Evolutionary conservation across 2,329 filamentous ascomycete species (phyloP).

Genomic region (Aspergillus sp.): DNA sequence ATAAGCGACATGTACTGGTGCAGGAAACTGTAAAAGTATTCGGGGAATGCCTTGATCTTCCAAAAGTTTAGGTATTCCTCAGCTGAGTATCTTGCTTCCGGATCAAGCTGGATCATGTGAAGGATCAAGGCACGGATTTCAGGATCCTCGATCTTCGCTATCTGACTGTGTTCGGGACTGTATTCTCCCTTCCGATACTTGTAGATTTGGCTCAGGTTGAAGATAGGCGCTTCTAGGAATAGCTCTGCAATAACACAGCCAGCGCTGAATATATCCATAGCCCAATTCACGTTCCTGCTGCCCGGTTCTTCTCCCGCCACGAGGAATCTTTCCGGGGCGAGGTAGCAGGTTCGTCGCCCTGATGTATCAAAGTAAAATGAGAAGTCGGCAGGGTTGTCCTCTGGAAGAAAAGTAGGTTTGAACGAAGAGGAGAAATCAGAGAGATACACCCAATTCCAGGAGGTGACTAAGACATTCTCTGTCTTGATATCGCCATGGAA

Average conservation of each 20-base stretch:
- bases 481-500: slow-evolving; percentile 99
- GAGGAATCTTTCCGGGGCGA: slow-evolving; percentile 91
- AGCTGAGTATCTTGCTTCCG: slow-evolving; percentile 87
- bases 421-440: slow-evolving; percentile 97
- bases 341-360: slow-evolving; percentile 86
- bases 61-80: slow-evolving; percentile 94
- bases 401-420: slow-evolving; percentile 90
- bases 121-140: slow-evolving; percentile 86
- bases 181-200: slow-evolving; percentile 93
- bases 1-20: slow-evolving; percentile 98
- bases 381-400: slow-evolving; percentile 96
- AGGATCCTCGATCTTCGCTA: slow-evolving; percentile 84
- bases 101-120: slow-evolving; percentile 95
- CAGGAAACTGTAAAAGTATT: slow-evolving; percentile 96
- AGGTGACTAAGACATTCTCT: slow-evolving; percentile 94
- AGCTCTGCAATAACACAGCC: slow-evolving; percentile 97
- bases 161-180: slow-evolving; percentile 77
- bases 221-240: slow-evolving; percentile 94
- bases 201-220: slow-evolving; percentile 94
- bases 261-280: slow-evolving; percentile 98
- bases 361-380: slow-evolving; percentile 98
- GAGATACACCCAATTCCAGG: slow-evolving; percentile 98
- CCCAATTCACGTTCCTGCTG: slow-evolving; percentile 74
- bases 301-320: slow-evolving; percentile 69
- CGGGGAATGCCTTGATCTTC: slow-evolving; percentile 88